Base-by-base conservation (phyloP, 805 yeast genomes). In the Schwanniomyces pseudopolymorphus region DNA sequence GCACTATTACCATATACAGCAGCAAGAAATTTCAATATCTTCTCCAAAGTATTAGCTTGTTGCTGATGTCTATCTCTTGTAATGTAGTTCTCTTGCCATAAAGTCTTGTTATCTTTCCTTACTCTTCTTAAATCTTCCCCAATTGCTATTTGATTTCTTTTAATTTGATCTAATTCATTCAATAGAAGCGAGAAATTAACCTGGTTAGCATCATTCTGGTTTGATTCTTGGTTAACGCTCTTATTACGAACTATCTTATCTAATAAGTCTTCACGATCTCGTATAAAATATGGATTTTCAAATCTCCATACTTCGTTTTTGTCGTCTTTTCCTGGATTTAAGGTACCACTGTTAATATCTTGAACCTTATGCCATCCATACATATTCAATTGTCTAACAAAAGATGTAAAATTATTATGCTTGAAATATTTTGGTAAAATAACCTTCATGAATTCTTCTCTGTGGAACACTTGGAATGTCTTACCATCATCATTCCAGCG, bases 281-380 rank as follows among this genome's bases (percentile, higher is more conserved):
- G 75, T 31, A 81, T 71, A 63, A 94, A 94, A 59, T 83, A 77
- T 1, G 94, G 90, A 52, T 90, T 89, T 51, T 82, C 84, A 70
- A 94, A 94, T 66, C 90, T 95, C 87, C 91, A 85, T 45, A 83
- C 78, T 58, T 94, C 98, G 46, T 91, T 97, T 33, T 66, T 70
- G 46, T 78, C 72, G 33, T 62, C 66, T 39, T 60, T 60, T 4
- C 51, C 47, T 44, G 50, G 54, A 40, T 56, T 75, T 48, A 83
- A 67, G 4, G 91, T 78, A 2, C 95, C 97, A 21, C 86, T 78
- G 47, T 71, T 87, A 19, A 91, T 82, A 66, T 94, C 98, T 67
- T 94, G 99, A 3, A 94, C 94, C 67, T 94, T 94, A 71, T 91
- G 98, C 97, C 97, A 94, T 9, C 99, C 99, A 63, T 94, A 94